phyloP scores from a whole-genome alignment of 805 yeast genomes.

The Ogataea dorogensis region DNA sequence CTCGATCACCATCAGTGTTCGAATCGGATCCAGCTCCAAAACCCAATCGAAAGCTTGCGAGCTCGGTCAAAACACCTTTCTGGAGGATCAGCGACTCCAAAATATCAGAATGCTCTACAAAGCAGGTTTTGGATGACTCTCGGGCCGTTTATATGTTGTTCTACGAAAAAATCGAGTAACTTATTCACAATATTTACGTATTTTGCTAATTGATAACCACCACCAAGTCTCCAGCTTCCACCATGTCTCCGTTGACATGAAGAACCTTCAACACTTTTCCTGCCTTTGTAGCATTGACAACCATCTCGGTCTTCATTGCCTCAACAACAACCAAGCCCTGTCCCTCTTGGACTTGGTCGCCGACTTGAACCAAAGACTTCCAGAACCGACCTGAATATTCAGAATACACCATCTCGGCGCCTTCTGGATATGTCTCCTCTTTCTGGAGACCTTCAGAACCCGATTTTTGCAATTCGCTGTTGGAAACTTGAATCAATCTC shows the following conservation, averaged over 20 bases:
- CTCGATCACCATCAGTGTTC: slow-evolving; percentile 12
- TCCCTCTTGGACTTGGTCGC: slow-evolving; percentile 69
- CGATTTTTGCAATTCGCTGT: slow-evolving; percentile 63
- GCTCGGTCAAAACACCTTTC: slow-evolving; percentile 57
- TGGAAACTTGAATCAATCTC: slow-evolving; percentile 74
- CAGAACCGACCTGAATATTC: slow-evolving; percentile 97
- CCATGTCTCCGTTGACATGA: slow-evolving; percentile 91
- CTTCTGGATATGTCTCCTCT: slow-evolving; percentile 65
- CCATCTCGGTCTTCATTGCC: slow-evolving; percentile 99
- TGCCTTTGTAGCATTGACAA: slow-evolving; percentile 64
- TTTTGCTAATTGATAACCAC: slow-evolving; percentile 52
- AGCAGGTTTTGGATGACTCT: slow-evolving; percentile 63
- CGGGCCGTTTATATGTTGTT: slow-evolving; percentile 83
- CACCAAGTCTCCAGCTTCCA: slow-evolving; percentile 93
- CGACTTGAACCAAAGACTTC: slow-evolving; percentile 82
- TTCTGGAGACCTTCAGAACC: slow-evolving; percentile 46
- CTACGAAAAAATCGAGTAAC: slow-evolving; percentile 56
- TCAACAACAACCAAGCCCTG: slow-evolving; percentile 87
- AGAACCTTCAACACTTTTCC: slow-evolving; percentile 73
- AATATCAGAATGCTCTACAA: slow-evolving; percentile 57
- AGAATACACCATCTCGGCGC: slow-evolving; percentile 82
- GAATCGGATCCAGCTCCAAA: slow-evolving; percentile 4
- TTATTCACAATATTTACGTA: not conserved
- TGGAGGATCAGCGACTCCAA: slow-evolving; percentile 86
- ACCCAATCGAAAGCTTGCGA: slow-evolving; percentile 48